These are phyloP conservation scores for Epicoccum nigrum DNA, from an alignment of 2,329 filamentous ascomycete species.

Conservation along the genomic window DNA sequence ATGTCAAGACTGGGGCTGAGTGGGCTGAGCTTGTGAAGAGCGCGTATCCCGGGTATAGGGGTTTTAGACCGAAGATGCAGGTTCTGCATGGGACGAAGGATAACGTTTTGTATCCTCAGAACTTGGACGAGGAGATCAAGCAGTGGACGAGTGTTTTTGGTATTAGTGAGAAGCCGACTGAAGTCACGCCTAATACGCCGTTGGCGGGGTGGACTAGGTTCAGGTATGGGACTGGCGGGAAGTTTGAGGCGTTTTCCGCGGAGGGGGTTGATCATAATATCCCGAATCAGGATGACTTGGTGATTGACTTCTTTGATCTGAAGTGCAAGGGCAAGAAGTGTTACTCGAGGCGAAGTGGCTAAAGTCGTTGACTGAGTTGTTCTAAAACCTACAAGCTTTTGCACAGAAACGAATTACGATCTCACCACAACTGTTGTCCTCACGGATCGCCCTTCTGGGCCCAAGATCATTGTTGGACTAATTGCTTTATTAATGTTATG, in stretches of 20 bases:
- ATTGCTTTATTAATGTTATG: too few species aligned
- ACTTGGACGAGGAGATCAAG: constrained; percentile 44
- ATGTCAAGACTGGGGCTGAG: constrained; percentile 38
- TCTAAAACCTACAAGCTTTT: too few species aligned
- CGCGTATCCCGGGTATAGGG: constrained; percentile 40
- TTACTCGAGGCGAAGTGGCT: constrained; percentile 23
- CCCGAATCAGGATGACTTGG: constrained; percentile 38
- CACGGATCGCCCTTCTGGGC: too few species aligned
- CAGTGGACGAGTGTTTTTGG: constrained; percentile 44
- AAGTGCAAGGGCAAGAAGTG: constrained; percentile 28
- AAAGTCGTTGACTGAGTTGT: too few species aligned
- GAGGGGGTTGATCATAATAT: constrained; percentile 40
- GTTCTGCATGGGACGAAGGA: constrained; percentile 39
- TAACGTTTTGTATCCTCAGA: constrained; percentile 38
- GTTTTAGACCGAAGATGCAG: constrained; percentile 42
- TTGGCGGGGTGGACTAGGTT: constrained; percentile 40
- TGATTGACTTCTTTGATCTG: constrained; percentile 43
- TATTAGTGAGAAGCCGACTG: constrained; percentile 28
- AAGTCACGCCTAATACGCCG: constrained; percentile 34
- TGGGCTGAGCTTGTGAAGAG: constrained; percentile 38
- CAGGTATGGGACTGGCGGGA: constrained; percentile 29
- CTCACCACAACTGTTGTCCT: too few species aligned
- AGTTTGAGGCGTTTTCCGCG: constrained; percentile 43
- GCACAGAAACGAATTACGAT: too few species aligned
- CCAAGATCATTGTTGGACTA: too few species aligned